These are phyloP conservation scores for Teratosphaeria epicoccoides DNA, from an alignment of 2,329 filamentous ascomycete species.

Conservation along the genomic window DNA sequence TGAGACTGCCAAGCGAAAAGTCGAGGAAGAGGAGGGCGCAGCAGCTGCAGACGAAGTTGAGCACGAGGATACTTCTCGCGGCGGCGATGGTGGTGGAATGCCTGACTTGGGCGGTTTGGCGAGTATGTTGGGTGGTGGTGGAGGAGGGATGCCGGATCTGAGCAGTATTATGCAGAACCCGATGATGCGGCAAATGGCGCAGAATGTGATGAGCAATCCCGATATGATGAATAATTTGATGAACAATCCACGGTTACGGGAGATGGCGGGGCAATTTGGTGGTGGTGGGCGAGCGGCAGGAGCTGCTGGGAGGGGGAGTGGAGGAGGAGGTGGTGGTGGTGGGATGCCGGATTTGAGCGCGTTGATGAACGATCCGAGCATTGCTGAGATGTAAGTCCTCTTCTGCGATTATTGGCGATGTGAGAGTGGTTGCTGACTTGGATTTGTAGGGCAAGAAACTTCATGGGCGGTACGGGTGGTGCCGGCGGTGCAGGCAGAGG, in stretches of 20 bases:
- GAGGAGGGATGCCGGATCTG: slow-evolving; percentile 80
- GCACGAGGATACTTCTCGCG: slow-evolving; percentile 16
- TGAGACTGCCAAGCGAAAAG: slow-evolving; percentile 81
- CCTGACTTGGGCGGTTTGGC: slow-evolving; percentile 32
- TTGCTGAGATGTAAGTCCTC: slow-evolving; percentile 78
- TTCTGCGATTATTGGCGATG: not conserved
- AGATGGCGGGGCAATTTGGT: slow-evolving; percentile 76
- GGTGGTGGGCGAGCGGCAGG: slow-evolving; percentile 33
- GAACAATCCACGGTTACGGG: slow-evolving; percentile 78
- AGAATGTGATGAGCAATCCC: slow-evolving; percentile 95
- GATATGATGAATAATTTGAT: slow-evolving; percentile 85
- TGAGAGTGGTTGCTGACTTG: slow-evolving; percentile 9
- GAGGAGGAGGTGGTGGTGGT: slow-evolving; percentile 41
- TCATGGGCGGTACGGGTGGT: slow-evolving; percentile 52
- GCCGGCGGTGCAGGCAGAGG: slow-evolving; percentile 7
- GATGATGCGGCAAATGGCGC: slow-evolving; percentile 95
- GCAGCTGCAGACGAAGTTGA: slow-evolving; percentile 25
- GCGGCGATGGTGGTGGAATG: slow-evolving; percentile 31
- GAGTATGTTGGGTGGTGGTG: slow-evolving; percentile 45
- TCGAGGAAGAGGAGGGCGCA: slow-evolving; percentile 59
- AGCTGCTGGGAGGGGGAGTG: slow-evolving; percentile 21
- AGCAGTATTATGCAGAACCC: slow-evolving; percentile 87
- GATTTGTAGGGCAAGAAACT: slow-evolving; percentile 48
- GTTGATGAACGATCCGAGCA: slow-evolving; percentile 84
- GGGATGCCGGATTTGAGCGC: slow-evolving; percentile 80